Conservation (phyloP, 2,329 filamentous ascomycete species). For the Penicillium occitanis region DNA sequence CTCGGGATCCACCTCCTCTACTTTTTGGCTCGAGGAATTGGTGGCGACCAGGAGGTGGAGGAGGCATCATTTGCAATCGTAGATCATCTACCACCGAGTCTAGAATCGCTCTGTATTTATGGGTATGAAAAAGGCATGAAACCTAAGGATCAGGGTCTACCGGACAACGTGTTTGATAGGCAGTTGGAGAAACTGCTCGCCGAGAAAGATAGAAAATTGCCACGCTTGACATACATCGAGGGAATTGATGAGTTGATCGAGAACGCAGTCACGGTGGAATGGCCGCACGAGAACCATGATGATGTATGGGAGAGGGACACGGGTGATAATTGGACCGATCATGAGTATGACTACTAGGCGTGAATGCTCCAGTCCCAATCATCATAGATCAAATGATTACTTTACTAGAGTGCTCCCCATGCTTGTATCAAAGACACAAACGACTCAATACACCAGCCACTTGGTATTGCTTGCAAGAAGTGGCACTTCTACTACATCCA, state of each 20-base stretch:
- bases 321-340: background rate
- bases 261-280: background rate
- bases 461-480: conserved; percentile 11
- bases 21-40: background rate
- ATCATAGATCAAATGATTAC: background rate
- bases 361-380: background rate
- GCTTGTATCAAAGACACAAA: background rate
- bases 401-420: background rate
- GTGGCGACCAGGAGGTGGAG: background rate
- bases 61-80: background rate
- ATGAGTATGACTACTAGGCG: background rate
- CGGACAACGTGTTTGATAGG: background rate
- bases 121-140: background rate
- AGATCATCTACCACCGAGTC: background rate
- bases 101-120: background rate
- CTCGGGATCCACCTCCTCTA: background rate
- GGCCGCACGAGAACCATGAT: background rate
- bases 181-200: background rate
- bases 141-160: background rate
- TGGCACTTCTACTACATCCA: conserved; percentile 4
- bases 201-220: background rate
- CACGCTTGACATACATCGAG: background rate
- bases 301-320: background rate
- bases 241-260: background rate
- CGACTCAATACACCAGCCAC: conserved; percentile 8